phyloP scores from a whole-genome alignment of 176 grass and related monocot genomes.

The Tillandsia leiboldiana region DNA sequence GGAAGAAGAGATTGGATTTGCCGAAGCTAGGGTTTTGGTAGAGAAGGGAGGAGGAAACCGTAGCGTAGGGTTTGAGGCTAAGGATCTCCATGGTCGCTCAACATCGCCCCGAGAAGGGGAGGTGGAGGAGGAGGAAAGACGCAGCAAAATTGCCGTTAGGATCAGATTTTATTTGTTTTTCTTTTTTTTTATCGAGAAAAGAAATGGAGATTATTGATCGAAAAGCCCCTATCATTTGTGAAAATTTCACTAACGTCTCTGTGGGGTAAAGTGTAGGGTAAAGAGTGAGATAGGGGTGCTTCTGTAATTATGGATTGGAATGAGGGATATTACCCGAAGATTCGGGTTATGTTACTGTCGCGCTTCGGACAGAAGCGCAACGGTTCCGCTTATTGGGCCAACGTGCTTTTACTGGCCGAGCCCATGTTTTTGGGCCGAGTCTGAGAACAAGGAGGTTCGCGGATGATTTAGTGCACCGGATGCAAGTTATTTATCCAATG shows the following conservation, averaged over 20 bases:
- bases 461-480: no score
- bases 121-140: neutral
- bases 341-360: neutral
- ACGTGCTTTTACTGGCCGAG: neutral
- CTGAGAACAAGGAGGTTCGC: no score
- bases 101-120: conserved; percentile 43
- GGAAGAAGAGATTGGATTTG: neutral
- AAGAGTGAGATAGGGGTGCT: neutral
- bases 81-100: conserved; percentile 61
- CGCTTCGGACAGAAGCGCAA: neutral
- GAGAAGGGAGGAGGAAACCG: conserved; percentile 24
- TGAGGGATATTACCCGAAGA: conserved; percentile 27
- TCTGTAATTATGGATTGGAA: neutral
- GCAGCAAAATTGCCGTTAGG: neutral
- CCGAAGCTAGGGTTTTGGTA: neutral
- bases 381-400: neutral
- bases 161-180: no score
- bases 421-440: no score
- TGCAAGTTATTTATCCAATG: no score
- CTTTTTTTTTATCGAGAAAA: neutral
- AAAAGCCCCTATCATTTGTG: neutral
- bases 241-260: neutral
- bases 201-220: neutral
- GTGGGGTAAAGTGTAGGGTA: neutral
- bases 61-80: conserved; percentile 50